Conservation (phyloP, 2,329 filamentous ascomycete genomes). For the Neofusicoccum parvum region DNA sequence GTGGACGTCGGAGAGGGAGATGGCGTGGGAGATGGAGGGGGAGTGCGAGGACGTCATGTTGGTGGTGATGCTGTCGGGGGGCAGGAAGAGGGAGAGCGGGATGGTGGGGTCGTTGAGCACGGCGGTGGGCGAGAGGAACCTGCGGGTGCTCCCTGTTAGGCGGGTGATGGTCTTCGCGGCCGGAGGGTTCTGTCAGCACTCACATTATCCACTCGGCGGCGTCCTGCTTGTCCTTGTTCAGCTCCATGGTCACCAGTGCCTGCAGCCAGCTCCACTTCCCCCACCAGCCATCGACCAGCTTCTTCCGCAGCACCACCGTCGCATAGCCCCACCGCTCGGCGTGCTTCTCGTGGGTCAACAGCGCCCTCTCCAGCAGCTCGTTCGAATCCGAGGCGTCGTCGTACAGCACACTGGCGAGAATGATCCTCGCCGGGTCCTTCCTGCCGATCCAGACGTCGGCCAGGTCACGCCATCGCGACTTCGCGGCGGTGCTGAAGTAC, state of each 20-base stretch:
- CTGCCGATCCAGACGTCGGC: background rate
- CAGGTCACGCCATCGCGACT: background rate
- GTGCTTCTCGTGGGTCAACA: constrained; percentile 39
- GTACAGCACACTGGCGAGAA: constrained; percentile 25
- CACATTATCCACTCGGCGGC: constrained; percentile 36
- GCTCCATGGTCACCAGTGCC: constrained; percentile 29
- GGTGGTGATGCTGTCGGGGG: constrained; percentile 31
- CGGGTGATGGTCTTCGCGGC: background rate
- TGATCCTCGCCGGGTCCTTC: constrained; percentile 16
- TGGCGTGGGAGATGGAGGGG: constrained; percentile 27
- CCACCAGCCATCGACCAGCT: constrained; percentile 37
- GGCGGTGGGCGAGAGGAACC: constrained; percentile 31
- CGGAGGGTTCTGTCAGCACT: background rate
- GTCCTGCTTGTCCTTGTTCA: constrained; percentile 29
- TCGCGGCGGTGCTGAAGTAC: background rate
- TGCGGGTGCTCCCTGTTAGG: constrained; percentile 2
- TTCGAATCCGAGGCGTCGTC: background rate
- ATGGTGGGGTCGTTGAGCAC: constrained; percentile 34
- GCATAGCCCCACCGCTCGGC: constrained; percentile 39
- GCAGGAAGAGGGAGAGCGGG: constrained; percentile 36
- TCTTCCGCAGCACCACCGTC: constrained; percentile 37
- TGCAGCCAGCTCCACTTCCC: constrained; percentile 38
- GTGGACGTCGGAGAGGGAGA: constrained; percentile 27
- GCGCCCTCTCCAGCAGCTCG: constrained; percentile 38
- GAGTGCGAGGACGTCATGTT: constrained; percentile 33